Conservation (phyloP, 305 asterid species). For the Ajuga reptans region DNA sequence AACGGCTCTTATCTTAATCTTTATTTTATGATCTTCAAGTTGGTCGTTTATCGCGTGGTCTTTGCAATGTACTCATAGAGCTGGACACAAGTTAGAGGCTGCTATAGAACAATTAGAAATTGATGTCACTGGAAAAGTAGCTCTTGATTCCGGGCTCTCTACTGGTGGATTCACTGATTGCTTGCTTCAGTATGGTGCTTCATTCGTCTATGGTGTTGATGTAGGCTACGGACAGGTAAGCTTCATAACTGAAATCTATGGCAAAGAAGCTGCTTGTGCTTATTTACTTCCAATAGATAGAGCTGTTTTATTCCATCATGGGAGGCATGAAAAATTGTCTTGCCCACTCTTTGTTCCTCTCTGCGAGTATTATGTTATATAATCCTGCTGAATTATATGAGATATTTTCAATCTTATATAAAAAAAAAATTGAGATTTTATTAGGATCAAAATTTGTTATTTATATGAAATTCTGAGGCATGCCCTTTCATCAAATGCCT, state of each 20-base stretch:
- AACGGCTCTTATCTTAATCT: constrained; percentile 7
- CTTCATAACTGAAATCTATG: neutral
- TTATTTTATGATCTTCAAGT: neutral
- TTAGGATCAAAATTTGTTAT: neutral
- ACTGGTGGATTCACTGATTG: constrained; percentile 99
- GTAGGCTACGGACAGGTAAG: constrained; percentile 95
- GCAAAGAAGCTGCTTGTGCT: neutral
- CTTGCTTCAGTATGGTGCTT: constrained; percentile 87
- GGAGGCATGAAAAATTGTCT: neutral
- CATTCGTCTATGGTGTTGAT: constrained; percentile 93
- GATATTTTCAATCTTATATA: neutral
- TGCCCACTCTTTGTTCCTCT: neutral
- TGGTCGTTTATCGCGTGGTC: neutral
- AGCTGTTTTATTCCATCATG: constrained; percentile 1
- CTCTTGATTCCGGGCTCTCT: constrained; percentile 96
- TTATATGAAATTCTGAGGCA: neutral
- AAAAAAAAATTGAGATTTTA: too few species aligned
- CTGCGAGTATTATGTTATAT: neutral
- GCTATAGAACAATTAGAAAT: constrained; percentile 78
- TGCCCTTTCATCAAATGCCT: neutral
- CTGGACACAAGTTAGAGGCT: constrained; percentile 88
- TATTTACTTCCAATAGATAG: neutral
- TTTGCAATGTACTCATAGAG: constrained; percentile 42
- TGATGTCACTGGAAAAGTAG: constrained; percentile 72
- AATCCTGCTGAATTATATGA: neutral